Conservation (phyloP, 768 basidiomycete genomes). For the Kwoniella newhampshirensis region DNA sequence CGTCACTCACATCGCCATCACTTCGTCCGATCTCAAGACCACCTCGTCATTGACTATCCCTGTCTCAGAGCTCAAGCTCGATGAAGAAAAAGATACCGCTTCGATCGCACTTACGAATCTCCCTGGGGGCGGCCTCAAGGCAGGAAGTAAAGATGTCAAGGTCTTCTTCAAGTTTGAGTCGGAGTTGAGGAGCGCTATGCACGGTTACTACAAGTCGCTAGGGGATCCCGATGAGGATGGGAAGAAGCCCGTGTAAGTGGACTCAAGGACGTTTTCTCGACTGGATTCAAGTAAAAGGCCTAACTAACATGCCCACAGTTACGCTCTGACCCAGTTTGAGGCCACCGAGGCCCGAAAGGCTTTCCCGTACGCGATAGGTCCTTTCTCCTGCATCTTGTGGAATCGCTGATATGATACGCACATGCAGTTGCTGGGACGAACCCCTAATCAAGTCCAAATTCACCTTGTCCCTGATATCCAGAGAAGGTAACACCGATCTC, state of each 20-base stretch:
- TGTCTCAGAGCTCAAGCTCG: conserved; percentile 56
- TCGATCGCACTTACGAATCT: conserved; percentile 64
- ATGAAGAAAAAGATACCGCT: conserved; percentile 66
- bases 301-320: conserved; percentile 35
- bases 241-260: conserved; percentile 58
- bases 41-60: conserved; percentile 31
- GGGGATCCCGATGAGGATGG: conserved; percentile 59
- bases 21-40: conserved; percentile 40
- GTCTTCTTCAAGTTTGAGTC: conserved; percentile 69
- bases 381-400: background rate
- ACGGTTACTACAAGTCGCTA: conserved; percentile 57
- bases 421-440: conserved; percentile 75
- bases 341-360: conserved; percentile 76
- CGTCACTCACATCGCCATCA: conserved; percentile 58
- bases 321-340: conserved; percentile 88
- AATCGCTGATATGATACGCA: conserved; percentile 39
- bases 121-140: conserved; percentile 63
- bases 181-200: conserved; percentile 69
- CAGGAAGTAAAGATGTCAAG: conserved; percentile 57
- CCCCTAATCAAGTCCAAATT: conserved; percentile 80
- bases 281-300: background rate
- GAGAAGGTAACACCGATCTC: conserved; percentile 69
- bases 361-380: no score
- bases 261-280: background rate
- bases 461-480: conserved; percentile 73